Base-by-base conservation (phyloP, 2,329 filamentous ascomycete species). In the Cordyceps pruinosa region DNA sequence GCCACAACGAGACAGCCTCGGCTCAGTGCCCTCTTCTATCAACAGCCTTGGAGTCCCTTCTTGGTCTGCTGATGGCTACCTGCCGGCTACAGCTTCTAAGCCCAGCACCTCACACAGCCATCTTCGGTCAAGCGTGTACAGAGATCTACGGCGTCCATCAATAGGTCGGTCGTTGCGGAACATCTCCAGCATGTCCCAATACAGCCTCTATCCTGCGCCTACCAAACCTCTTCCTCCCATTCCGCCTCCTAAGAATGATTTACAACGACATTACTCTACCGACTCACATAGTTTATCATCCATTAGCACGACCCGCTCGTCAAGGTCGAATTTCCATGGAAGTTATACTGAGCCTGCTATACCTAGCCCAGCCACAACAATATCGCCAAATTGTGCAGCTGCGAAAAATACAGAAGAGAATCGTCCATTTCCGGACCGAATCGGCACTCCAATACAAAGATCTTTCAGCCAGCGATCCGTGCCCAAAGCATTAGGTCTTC, bases 191-290 rank as follows among this genome's bases (percentile, higher is more conserved):
- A 50, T 42, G n/a, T 47, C 56, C 3, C 56, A 53, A 21, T 53
- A 58, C 44, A 37, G 44, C 19, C 49, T 58, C 17, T 58, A 58
- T 35, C 56, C 56, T 25, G 56, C 56, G 3, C 56, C 56, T 4
- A 58, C 48, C 19, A 54, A 54, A 8, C 56, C 56, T 17, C 49
- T 58, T n/a, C 56, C 56, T 34, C 49, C 56, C 15, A 23, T 58
- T n/a, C 56, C 56, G 9, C 49, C 56, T 7, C 35, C 49, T 6
- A 58, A 34, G n/a, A 47, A 37, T 23, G 13, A 8, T 19, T 12
- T 37, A 21, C 34, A 26, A 26, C 49, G 44, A 8, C 21, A 54
- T 15, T 54, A 44, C 21, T 53, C 44, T 21, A 23, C 34, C 37
- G 49, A 44, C 19, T 54, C 56, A 17, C 35, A 48, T 34, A 58